Evolutionary conservation across 306 rosid genomes (phyloP).

Genomic region (Senna siamea): DNA sequence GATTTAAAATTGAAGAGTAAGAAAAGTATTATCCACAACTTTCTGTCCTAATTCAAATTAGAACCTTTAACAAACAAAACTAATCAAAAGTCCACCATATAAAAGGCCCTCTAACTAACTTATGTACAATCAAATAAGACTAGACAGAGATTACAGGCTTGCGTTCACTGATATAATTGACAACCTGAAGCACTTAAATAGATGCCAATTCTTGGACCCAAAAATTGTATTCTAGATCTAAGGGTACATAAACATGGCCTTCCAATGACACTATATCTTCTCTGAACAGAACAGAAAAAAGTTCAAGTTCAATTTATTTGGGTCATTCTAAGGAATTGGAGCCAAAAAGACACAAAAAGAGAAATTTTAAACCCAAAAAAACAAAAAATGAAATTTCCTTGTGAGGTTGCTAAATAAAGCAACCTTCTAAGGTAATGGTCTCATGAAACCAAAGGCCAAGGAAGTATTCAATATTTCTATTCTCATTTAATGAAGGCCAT

Average conservation of each 20-base stretch:
- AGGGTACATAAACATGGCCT: no score
- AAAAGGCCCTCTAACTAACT: neutral
- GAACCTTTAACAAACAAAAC: no score
- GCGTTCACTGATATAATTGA: neutral
- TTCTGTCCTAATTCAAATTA: neutral
- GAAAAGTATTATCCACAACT: neutral
- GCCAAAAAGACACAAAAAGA: no score
- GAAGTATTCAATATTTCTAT: neutral
- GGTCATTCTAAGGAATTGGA: neutral
- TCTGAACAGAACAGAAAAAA: neutral
- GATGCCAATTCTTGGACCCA: no score
- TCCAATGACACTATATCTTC: neutral
- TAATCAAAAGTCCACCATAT: no score
- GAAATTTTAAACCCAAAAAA: no score
- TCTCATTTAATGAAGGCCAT: conserved; percentile 22
- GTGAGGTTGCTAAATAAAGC: conserved; percentile 25
- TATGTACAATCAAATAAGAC: conserved; percentile 3
- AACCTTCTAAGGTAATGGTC: neutral
- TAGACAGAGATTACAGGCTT: neutral
- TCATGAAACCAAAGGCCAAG: conserved; percentile 30
- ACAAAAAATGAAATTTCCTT: neutral
- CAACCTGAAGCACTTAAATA: neutral
- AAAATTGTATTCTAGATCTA: no score
- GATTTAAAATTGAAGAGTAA: neutral
- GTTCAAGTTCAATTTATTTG: neutral